Base-by-base conservation (phyloP, 306 rosid genomes). In the Hylodesmum podocarpum region DNA sequence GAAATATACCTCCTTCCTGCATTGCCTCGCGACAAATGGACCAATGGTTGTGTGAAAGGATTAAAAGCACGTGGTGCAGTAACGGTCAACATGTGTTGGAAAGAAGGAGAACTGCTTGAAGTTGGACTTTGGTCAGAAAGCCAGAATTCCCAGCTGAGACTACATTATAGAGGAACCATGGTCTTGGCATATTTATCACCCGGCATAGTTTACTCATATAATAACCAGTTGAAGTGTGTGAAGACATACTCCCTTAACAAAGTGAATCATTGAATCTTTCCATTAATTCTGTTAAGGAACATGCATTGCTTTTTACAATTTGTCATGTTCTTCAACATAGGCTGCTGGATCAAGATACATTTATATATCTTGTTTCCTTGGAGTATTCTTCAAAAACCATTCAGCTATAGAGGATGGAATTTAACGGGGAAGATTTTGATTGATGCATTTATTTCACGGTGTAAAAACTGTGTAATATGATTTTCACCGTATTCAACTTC, bases 1-100 rank as follows among this genome's bases (percentile, higher is more conserved):
- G 96, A 92, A 62, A 84, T 92, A 2, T 84, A 80, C 84, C 81
- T 92, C 70, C 97, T 92, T 79, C 96, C 97, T 0, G 96, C 97
- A 3, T 84, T 92, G 81, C 97, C 97, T 0, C 85, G 89, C 16
- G 93, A 88, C 53, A 90, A 85, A 85, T 90, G 97, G 97, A 81
- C 89, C 5, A 85, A 72, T 57, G 97, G 97, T 51, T 92, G 93
- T n/a, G 88, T 92, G 55, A 89, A 90, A 81, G 97, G 96, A 81
- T 82, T 92, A 75, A 92, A 87, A 83, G 93, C 91, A 0, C 97
- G 96, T 0, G 96, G 96, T 0, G 90, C 90, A 49, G 84, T 88
- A 71, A 92, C 95, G 0, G 90, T 92, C 13, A 90, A 85, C 86
- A 87, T 92, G 29, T 90, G 96, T 75, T 90, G 96, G 97, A 86